Percentiles rank a stretch among this genome's conserved stretches.
These are phyloP conservation scores for Fusarium oxysporum DNA, from an alignment of 2,329 filamentous ascomycete species.

Conservation along the genomic window DNA sequence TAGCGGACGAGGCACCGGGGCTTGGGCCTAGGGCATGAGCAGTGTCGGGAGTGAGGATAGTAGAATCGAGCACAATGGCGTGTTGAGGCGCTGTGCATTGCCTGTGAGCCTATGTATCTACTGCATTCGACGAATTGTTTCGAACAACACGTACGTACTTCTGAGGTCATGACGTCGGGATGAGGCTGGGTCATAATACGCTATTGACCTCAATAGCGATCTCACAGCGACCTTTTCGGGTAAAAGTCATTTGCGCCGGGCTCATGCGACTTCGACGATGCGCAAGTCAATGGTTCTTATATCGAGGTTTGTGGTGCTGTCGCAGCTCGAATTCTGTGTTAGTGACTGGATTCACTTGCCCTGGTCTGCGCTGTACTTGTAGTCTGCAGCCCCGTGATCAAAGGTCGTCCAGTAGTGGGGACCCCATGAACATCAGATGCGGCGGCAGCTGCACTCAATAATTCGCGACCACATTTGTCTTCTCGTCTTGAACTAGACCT, in stretches of 20 bases:
- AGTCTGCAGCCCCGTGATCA: constrained; percentile 29
- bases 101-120: constrained; percentile 27
- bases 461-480: neutral
- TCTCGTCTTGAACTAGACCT: neutral
- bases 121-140: neutral
- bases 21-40: neutral
- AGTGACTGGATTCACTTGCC: constrained; percentile 22
- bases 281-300: constrained; percentile 17
- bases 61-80: constrained; percentile 17
- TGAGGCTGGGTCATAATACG: constrained; percentile 33
- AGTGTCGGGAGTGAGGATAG: neutral
- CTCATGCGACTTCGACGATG: constrained; percentile 26
- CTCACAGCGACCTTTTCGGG: constrained; percentile 3
- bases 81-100: constrained; percentile 16
- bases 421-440: neutral
- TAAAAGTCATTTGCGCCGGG: neutral
- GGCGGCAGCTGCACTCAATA: neutral
- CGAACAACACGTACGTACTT: constrained; percentile 42
- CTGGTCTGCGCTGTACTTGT: neutral
- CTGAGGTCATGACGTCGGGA: constrained; percentile 45
- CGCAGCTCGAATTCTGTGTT: constrained; percentile 33
- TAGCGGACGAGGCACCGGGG: constrained; percentile 9
- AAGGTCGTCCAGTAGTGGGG: constrained; percentile 12
- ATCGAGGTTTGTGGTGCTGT: constrained; percentile 25
- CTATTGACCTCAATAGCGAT: constrained; percentile 24